Evolutionary conservation across 768 basidiomycete genomes (phyloP).

Genomic region (Dentipellis sp.): DNA sequence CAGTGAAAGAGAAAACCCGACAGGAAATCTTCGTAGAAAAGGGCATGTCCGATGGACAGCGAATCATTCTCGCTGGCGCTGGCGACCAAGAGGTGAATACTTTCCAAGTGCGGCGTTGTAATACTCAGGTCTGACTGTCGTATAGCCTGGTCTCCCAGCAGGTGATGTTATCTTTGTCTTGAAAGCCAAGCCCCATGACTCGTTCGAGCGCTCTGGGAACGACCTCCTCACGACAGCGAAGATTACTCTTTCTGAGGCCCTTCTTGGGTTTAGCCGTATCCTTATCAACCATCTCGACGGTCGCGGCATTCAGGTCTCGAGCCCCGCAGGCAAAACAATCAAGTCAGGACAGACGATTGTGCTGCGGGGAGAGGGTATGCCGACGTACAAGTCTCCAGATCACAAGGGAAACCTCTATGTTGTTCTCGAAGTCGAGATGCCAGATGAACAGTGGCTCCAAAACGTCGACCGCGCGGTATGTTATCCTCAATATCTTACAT

Average conservation of each 20-base stretch:
- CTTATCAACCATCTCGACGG: constrained; percentile 90
- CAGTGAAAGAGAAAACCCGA: constrained; percentile 79
- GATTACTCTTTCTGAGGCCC: constrained; percentile 88
- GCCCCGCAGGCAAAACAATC: constrained; percentile 69
- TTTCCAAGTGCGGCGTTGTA: background rate
- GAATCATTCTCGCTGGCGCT: constrained; percentile 84
- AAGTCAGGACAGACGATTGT: constrained; percentile 66
- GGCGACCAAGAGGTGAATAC: constrained; percentile 77
- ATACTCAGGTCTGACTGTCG: background rate
- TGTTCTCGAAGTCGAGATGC: constrained; percentile 85
- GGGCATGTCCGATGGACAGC: constrained; percentile 76
- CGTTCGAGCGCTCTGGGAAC: constrained; percentile 76
- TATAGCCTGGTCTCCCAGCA: constrained; percentile 73
- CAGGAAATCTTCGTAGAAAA: constrained; percentile 82
- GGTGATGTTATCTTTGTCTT: constrained; percentile 89
- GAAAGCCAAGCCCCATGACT: constrained; percentile 54
- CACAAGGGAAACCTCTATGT: constrained; percentile 77
- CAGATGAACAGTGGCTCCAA: constrained; percentile 65
- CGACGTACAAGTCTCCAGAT: constrained; percentile 53
- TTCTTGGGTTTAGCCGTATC: constrained; percentile 91
- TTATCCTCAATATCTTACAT: background rate
- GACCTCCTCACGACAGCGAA: constrained; percentile 74
- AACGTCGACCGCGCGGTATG: constrained; percentile 51
- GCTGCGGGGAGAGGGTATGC: constrained; percentile 86
- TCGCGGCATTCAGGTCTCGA: constrained; percentile 73